Percentiles rank a stretch among this genome's conserved stretches.
Evolutionary conservation across 1,139 yeast species (phyloP).

Genomic region (Saccharomyces hybrid): DNA sequence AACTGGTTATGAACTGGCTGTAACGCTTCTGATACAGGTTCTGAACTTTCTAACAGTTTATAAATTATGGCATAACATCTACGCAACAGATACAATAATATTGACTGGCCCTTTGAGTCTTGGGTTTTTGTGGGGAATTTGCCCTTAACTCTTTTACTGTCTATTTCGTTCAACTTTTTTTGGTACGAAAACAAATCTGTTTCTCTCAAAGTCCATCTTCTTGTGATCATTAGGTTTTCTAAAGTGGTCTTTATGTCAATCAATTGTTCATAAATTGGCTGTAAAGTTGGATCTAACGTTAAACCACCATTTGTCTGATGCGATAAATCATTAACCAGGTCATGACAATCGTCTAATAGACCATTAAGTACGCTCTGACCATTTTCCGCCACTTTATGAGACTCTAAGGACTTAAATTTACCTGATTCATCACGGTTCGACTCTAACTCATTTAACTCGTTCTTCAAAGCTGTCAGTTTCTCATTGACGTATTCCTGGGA

Average conservation of each 20-base stretch:
- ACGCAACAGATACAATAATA: conserved; percentile 70
- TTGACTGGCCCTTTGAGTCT: conserved; percentile 48
- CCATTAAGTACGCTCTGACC: conserved; percentile 68
- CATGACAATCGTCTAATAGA: conserved; percentile 72
- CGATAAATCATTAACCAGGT: conserved; percentile 64
- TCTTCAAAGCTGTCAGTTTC: conserved; percentile 33
- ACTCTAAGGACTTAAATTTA: conserved; percentile 36
- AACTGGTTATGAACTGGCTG: conserved; percentile 91
- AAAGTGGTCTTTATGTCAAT: conserved; percentile 60
- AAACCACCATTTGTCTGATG: conserved; percentile 42
- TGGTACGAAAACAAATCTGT: conserved; percentile 86
- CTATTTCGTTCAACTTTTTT: conserved; percentile 62
- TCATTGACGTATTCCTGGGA: conserved; percentile 19
- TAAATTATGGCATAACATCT: conserved; percentile 86
- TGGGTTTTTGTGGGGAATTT: conserved; percentile 38
- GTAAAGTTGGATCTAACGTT: conserved; percentile 42
- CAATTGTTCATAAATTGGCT: conserved; percentile 47
- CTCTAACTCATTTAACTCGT: conserved; percentile 39
- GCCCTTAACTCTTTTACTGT: conserved; percentile 56
- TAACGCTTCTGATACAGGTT: conserved; percentile 89
- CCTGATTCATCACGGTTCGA: conserved; percentile 40
- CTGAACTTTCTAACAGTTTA: conserved; percentile 81
- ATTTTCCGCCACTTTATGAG: conserved; percentile 31
- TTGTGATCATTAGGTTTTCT: conserved; percentile 76
- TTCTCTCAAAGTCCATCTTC: conserved; percentile 95